Evolutionary conservation across 129 eudicot species (phyloP).

Genomic region (Escallonia herrerae): DNA sequence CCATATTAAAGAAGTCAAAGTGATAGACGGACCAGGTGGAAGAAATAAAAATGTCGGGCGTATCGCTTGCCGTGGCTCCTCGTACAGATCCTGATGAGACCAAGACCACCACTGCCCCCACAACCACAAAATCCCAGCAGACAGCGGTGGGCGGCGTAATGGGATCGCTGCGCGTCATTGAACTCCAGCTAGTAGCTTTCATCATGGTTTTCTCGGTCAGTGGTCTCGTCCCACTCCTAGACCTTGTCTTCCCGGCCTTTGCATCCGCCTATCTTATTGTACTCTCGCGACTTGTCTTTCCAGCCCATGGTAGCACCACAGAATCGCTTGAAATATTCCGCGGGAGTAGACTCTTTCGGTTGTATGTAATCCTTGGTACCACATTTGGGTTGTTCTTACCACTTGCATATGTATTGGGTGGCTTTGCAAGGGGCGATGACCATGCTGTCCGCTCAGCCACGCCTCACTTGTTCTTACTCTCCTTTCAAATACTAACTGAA

Average conservation of each 20-base stretch:
- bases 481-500: slow-evolving; percentile 83
- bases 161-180: slow-evolving; percentile 28
- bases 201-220: slow-evolving; percentile 83
- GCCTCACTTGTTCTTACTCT: slow-evolving; percentile 79
- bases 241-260: slow-evolving; percentile 67
- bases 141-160: slow-evolving; percentile 7
- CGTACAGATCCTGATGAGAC: slow-evolving; percentile 8
- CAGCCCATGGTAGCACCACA: slow-evolving; percentile 20
- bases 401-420: slow-evolving; percentile 81
- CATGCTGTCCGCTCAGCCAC: slow-evolving; percentile 87
- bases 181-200: slow-evolving; percentile 73
- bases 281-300: slow-evolving; percentile 65
- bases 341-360: slow-evolving; percentile 39
- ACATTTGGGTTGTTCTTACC: slow-evolving; percentile 73
- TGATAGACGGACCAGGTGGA: neutral
- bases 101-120: neutral
- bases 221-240: slow-evolving; percentile 82
- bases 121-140: slow-evolving; percentile 2
- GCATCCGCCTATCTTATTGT: slow-evolving; percentile 55
- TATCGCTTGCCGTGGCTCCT: slow-evolving; percentile 26
- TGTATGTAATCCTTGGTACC: slow-evolving; percentile 52
- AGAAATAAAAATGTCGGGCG: slow-evolving; percentile 26
- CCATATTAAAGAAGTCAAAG: too few relatives aligned
- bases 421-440: slow-evolving; percentile 81
- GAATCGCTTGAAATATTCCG: slow-evolving; percentile 37